Percentiles rank a stretch among this genome's conserved stretches.
Evolutionary conservation across 2,329 filamentous ascomycete genomes (phyloP).

Genomic region (Cercospora janseana): DNA sequence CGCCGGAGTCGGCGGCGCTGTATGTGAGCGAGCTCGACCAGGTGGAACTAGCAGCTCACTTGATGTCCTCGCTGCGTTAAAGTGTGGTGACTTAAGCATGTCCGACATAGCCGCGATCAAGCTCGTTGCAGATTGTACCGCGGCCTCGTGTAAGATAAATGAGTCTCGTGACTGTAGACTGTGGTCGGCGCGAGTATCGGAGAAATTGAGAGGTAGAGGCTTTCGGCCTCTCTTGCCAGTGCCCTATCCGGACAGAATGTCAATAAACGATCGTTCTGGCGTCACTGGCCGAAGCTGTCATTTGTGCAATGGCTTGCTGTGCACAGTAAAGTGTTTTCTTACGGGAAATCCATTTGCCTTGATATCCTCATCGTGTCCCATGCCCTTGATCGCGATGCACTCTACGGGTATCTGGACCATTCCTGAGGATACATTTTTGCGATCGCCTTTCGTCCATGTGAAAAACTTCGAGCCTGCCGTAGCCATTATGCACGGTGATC

Average conservation of each 20-base stretch:
- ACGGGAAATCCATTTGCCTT: conserved; percentile 25
- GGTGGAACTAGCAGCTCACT: conserved; percentile 39
- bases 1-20: conserved; percentile 40
- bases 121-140: conserved; percentile 36
- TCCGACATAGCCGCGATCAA: conserved; percentile 45
- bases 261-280: no score
- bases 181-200: conserved; percentile 9
- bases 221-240: conserved; percentile 28
- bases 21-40: conserved; percentile 42
- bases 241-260: conserved; percentile 11
- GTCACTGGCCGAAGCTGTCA: no score
- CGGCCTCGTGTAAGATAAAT: conserved; percentile 34
- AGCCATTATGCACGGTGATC: neutral
- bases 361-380: conserved; percentile 24
- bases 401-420: conserved; percentile 40
- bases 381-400: conserved; percentile 32
- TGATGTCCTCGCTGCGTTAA: conserved; percentile 27
- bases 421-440: conserved; percentile 38
- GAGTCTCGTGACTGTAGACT: conserved; percentile 27
- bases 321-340: no score
- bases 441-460: conserved; percentile 46
- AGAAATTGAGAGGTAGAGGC: conserved; percentile 30
- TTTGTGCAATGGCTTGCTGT: neutral
- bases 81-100: conserved; percentile 43
- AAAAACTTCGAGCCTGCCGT: conserved; percentile 38